These are phyloP conservation scores for Aspergillus pseudonomiae DNA, from an alignment of 2,329 filamentous ascomycete species.

Conservation along the genomic window DNA sequence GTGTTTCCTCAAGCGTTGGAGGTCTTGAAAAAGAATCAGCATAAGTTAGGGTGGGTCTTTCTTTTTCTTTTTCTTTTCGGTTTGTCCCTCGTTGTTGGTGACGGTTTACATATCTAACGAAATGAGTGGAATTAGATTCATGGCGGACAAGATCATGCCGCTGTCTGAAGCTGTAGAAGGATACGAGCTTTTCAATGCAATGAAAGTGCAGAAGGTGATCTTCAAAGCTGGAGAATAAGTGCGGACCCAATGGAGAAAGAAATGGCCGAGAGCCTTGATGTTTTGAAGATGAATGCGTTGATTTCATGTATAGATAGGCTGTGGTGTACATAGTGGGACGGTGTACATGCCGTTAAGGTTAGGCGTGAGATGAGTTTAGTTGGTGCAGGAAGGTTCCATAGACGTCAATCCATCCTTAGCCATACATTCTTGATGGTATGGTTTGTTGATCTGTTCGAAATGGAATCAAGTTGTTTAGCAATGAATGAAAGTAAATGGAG, in stretches of 20 bases:
- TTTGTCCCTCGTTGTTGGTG: background rate
- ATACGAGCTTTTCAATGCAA: slow-evolving; percentile 72
- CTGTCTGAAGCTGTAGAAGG: slow-evolving; percentile 67
- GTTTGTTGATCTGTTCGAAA: background rate
- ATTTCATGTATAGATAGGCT: background rate
- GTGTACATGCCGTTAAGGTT: background rate
- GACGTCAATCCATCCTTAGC: background rate
- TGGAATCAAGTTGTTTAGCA: background rate
- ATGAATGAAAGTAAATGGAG: background rate
- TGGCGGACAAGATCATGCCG: slow-evolving; percentile 76
- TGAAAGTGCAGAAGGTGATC: slow-evolving; percentile 74
- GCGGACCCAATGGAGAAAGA: background rate
- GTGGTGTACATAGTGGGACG: background rate
- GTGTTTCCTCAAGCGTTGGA: slow-evolving; percentile 68
- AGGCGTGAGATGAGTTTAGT: background rate
- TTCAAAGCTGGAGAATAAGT: slow-evolving; percentile 55
- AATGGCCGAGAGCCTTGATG: background rate
- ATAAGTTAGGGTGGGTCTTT: slow-evolving; percentile 63
- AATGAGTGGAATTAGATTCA: slow-evolving; percentile 60
- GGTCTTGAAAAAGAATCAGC: slow-evolving; percentile 67
- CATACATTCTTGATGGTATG: background rate
- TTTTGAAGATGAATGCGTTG: background rate
- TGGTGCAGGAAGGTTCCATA: background rate
- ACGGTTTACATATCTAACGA: slow-evolving; percentile 21
- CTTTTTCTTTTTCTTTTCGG: background rate